Percentiles rank a stretch among this genome's conserved stretches.
Evolutionary conservation across 495 filamentous ascomycete genomes (phyloP).

Genomic region (Neurospora discreta): DNA sequence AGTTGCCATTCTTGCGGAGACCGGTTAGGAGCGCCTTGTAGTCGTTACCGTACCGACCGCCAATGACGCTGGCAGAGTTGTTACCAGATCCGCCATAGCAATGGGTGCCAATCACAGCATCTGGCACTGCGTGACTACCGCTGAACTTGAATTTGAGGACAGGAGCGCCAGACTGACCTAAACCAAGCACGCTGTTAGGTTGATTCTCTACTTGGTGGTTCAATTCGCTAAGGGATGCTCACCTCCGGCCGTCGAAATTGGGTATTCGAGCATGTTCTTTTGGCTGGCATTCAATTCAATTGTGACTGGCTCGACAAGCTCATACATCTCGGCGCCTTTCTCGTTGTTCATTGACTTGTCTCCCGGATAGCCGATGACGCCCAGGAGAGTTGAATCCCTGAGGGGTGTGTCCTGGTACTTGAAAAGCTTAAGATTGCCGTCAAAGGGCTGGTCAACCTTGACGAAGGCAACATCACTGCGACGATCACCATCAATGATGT

Average conservation of each 20-base stretch:
- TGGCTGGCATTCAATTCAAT: not conserved
- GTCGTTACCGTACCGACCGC: not conserved
- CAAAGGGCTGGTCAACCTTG: not conserved
- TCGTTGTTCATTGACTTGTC: not conserved
- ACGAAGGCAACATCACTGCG: not conserved
- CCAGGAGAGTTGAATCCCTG: rapidly evolving
- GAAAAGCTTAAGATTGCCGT: rapidly evolving
- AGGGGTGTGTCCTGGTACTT: not conserved
- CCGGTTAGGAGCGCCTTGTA: not conserved
- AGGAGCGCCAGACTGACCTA: not conserved
- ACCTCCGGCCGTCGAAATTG: not conserved
- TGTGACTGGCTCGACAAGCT: not conserved
- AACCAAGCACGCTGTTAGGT: no score
- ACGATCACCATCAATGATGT: not conserved
- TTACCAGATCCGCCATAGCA: not conserved
- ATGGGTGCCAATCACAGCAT: not conserved
- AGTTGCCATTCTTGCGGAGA: not conserved
- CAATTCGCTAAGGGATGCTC: no score
- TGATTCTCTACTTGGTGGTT: no score
- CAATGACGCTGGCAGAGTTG: not conserved
- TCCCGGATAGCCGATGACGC: not conserved
- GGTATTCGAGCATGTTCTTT: not conserved
- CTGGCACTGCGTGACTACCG: not conserved
- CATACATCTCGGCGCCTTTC: not conserved
- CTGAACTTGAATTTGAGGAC: not conserved